phyloP scores from a whole-genome alignment of 2,329 filamentous ascomycete genomes.

The Sclerotinia trifoliorum region DNA sequence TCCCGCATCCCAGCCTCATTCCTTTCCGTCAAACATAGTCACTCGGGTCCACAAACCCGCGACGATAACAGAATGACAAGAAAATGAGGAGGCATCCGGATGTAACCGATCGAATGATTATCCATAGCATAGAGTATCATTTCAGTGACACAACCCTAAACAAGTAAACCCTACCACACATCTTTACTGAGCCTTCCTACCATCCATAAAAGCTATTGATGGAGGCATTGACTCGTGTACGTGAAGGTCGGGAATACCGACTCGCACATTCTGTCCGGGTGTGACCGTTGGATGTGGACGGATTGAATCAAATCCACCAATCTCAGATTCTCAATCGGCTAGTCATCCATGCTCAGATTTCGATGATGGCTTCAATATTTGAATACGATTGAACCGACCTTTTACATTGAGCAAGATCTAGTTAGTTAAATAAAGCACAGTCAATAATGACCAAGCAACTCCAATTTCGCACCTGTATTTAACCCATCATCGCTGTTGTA shows the following conservation, averaged over 20 bases:
- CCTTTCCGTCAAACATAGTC: constrained; percentile 7
- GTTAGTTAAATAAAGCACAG: neutral
- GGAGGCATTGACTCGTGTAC: neutral
- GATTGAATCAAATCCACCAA: neutral
- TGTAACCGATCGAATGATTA: constrained; percentile 14
- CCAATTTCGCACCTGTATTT: neutral
- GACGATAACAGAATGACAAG: neutral
- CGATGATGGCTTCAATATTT: neutral
- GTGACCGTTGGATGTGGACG: constrained; percentile 8
- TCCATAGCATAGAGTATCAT: neutral
- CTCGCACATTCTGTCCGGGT: constrained; percentile 2
- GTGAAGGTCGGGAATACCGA: constrained; percentile 7
- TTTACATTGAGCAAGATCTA: neutral
- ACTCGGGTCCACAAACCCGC: constrained; percentile 11
- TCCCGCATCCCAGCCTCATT: constrained; percentile 12
- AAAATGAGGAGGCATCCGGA: neutral
- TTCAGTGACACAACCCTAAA: constrained; percentile 9
- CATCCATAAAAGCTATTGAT: neutral
- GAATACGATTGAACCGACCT: neutral
- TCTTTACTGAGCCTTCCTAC: neutral
- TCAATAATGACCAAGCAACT: neutral
- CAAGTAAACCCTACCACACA: neutral
- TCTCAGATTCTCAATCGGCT: neutral
- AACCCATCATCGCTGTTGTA: neutral
- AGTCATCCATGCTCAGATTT: neutral